A percentile compares a stretch with the other conserved stretches of the same genome.
phyloP scores from a whole-genome alignment of 371 early-diverging fungal species.

The Mucor circinelloides region DNA sequence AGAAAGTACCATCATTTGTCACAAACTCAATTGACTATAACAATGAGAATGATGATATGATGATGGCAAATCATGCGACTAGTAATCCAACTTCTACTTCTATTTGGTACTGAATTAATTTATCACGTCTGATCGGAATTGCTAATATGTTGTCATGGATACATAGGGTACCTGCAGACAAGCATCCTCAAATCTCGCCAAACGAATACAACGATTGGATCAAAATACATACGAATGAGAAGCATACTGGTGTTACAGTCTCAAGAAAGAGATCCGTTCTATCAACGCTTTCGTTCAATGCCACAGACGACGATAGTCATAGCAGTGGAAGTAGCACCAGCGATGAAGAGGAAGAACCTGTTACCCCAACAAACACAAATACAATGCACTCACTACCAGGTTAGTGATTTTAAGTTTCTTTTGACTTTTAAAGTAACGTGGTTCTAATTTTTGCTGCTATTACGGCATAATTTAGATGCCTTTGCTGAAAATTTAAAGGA shows the following conservation, averaged over 20 bases:
- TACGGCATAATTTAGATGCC: not conserved
- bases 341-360: not conserved
- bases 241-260: not conserved
- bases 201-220: conserved; percentile 40
- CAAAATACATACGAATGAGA: conserved; percentile 21
- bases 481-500: not conserved
- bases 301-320: conserved; percentile 15
- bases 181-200: conserved; percentile 44
- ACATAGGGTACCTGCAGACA: conserved; percentile 20
- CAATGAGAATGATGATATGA: not conserved
- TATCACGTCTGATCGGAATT: not conserved
- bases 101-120: conserved; percentile 9
- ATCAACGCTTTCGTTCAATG: conserved; percentile 18
- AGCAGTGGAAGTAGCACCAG: not conserved
- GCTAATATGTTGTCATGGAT: not conserved
- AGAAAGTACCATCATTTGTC: not conserved
- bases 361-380: not conserved
- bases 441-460: not conserved
- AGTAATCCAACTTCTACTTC: not conserved
- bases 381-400: not conserved
- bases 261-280: conserved; percentile 34
- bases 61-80: conserved; percentile 7
- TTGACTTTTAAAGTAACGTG: not conserved
- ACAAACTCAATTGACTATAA: not conserved
- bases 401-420: not conserved